Evolutionary conservation across 1,284 basidiomycete genomes (phyloP), one percentile per base, ranked within the genome.

Genomic region (Sporisorium exsertum): DNA sequence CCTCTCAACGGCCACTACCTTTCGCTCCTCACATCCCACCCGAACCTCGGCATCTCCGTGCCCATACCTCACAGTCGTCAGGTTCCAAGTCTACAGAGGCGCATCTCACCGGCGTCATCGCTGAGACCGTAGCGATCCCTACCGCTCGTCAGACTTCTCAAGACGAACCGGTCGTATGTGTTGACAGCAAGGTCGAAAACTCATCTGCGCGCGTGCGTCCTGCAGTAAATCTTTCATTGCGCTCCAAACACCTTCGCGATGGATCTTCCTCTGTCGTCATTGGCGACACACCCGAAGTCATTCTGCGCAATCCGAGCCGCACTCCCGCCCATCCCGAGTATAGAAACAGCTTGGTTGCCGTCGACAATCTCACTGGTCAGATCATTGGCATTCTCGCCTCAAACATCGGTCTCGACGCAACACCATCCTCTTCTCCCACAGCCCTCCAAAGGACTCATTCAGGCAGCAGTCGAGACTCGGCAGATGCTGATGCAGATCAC

Each of bases 301-400:
- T 51, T 22, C 43, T 58, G 9, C 59, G 59, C 35, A 42, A 46
- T 22, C 27, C 58, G 22, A 27, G 18, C 18, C 58, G 57, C 32
- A 18, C 58, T 0, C 35, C 46, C 20, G 24, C 45, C 9, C 53
- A 45, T 33, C 42, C 61, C 26, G 55, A 67, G n/a, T 79, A 77
- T 32, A 62, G 78, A 13, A 74, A 80, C 62, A 72, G 65, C 62
- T 58, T 81, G 13, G 74, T 81, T 6, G 79, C 79, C 12, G 66
- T 81, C 33, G 80, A 81, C 57, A 76, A 81, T 32, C 61, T 75
- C 40, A 81, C 77, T 2, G 79, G 80, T 18, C 64, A 77, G 29
- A 70, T 81, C 37, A 27, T 79, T 27, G 67, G 73, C n/a, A 63
- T 81, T 18, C 45, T 81, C 6, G 80, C 80, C 6, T 67, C 64